Base-by-base conservation (phyloP, 2,329 filamentous ascomycete genomes). In the Tolypocladium pustulatum region DNA sequence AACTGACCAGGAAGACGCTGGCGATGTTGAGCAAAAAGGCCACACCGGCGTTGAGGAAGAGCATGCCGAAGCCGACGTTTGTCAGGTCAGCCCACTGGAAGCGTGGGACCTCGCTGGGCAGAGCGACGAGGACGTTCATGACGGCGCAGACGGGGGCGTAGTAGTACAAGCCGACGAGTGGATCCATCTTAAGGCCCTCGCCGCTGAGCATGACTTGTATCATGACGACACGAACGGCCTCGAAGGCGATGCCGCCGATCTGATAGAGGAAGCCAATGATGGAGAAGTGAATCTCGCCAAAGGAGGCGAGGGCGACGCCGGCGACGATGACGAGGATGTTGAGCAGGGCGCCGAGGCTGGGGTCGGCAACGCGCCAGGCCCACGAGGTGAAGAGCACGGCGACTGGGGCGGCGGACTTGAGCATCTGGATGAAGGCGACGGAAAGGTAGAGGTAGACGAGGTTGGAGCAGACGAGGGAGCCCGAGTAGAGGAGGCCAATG, bases 151-250 rank as follows among this genome's bases (percentile, higher is more conserved):
- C 86, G 6, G 90, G 90, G 0, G 90, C 91, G 69, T 90, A 95
- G 78, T 95, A 95, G 80, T 95, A 95, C 27, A 95, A 81, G 37
- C 89, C 90, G 61, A 94, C 90, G 40, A 96, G 81, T 40, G 90
- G 90, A 68, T 94, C 89, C 90, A 95, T 94, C 78, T 90, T 90
- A 76, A 89, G 72, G 52, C 91, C 89, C 56, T 88, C 81, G 38
- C 81, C 86, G 69, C 85, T 89, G 56, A 96, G 83, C 66, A 96
- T 80, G 61, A 88, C 85, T 75, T 95, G 88, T 59, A 94, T 89
- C 88, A 95, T 90, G 74, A 91, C 87, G 62, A 94, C 78, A 61
- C 90, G 86, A 61, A 89, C 81, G 52, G 90, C 89, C 76, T 95
- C 90, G 68, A 92, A 93, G 56, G 87, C 71, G 64, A 92, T 89